These are phyloP conservation scores for Penicillium sp. DNA, from an alignment of 2,329 filamentous ascomycete species.

Conservation along the genomic window DNA sequence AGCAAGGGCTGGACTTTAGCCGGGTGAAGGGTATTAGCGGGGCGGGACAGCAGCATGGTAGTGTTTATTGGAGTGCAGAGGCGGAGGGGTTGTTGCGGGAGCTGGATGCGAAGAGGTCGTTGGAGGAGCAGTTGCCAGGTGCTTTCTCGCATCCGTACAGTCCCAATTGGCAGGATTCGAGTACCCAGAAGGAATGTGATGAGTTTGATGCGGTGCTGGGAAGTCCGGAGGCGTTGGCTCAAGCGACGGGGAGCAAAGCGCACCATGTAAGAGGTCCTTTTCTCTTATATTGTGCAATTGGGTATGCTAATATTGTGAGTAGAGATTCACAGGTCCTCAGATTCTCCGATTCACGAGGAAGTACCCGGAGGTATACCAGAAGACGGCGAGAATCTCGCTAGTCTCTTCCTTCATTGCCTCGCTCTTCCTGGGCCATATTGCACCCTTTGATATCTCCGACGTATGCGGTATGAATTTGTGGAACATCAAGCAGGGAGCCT, in stretches of 20 bases:
- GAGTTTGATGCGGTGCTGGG: slow-evolving; percentile 77
- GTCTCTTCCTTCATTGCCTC: slow-evolving; percentile 96
- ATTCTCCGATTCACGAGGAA: slow-evolving; percentile 85
- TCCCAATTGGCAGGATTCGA: slow-evolving; percentile 98
- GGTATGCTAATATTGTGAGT: slow-evolving; percentile 1
- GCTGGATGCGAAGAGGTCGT: slow-evolving; percentile 62
- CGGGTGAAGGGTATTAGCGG: slow-evolving; percentile 82
- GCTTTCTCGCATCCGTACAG: slow-evolving; percentile 84
- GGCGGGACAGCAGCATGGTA: slow-evolving; percentile 96
- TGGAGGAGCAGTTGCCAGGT: slow-evolving; percentile 72
- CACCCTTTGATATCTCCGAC: slow-evolving; percentile 90
- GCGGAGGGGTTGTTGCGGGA: slow-evolving; percentile 67
- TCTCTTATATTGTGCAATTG: slow-evolving; percentile 5
- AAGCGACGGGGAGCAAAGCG: slow-evolving; percentile 85
- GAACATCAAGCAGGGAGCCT: slow-evolving; percentile 76
- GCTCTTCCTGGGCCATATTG: slow-evolving; percentile 79
- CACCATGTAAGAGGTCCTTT: slow-evolving; percentile 74
- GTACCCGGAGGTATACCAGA: slow-evolving; percentile 77
- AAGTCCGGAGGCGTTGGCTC: slow-evolving; percentile 68
- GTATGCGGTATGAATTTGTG: slow-evolving; percentile 97
- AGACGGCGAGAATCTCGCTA: slow-evolving; percentile 83
- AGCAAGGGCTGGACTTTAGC: slow-evolving; percentile 71
- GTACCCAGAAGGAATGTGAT: slow-evolving; percentile 90
- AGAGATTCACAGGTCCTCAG: slow-evolving; percentile 97
- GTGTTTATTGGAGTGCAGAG: slow-evolving; percentile 82